These are phyloP conservation scores for Xylaria sp. DNA, from an alignment of 2,329 filamentous ascomycete genomes.

Conservation along the genomic window DNA sequence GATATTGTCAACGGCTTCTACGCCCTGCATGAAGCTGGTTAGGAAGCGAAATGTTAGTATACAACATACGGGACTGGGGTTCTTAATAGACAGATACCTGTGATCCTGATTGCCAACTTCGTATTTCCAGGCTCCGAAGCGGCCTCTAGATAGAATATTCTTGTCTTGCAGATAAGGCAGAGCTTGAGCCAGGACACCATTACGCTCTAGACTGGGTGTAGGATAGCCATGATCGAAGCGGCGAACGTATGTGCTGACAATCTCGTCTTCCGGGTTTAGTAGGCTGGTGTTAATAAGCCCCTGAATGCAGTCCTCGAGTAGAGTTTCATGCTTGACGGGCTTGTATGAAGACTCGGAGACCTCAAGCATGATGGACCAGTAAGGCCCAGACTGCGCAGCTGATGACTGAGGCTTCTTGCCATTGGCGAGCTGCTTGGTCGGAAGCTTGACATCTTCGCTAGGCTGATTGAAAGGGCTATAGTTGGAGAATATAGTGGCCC, in stretches of 20 bases:
- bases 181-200: neutral
- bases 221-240: neutral
- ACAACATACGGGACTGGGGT: neutral
- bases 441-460: neutral
- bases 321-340: neutral
- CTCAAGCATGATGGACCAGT: neutral
- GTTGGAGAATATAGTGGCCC: neutral
- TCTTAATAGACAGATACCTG: neutral
- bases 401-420: neutral
- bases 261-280: neutral
- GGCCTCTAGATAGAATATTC: neutral
- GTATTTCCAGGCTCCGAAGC: neutral
- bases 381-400: neutral
- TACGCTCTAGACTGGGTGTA: neutral
- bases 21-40: neutral
- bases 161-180: neutral
- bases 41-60: neutral
- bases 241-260: neutral
- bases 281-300: neutral
- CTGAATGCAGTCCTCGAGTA: neutral
- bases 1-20: neutral
- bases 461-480: neutral
- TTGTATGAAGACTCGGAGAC: neutral
- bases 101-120: slow-evolving; percentile 1
- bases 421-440: neutral